Base-by-base conservation (phyloP, 345 rosid species). In the Psidium guajava region DNA sequence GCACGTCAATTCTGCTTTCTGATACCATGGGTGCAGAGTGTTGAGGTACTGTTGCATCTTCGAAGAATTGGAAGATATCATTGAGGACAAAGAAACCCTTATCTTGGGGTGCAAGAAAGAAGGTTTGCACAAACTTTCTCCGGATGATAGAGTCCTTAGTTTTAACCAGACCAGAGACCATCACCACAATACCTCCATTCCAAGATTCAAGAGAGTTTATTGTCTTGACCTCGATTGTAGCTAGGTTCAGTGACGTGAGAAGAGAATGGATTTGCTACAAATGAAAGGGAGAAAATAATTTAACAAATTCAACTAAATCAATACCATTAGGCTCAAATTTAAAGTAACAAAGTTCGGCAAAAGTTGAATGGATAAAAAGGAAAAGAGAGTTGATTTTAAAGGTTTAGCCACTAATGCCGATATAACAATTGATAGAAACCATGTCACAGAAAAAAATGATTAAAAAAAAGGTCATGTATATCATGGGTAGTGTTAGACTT, bases 21-120 rank as follows among this genome's bases (percentile, higher is more conserved):
- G 94, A 84, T 27, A 90, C 40, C 27, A 88, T 55, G 10, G 95
- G 87, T 84, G 92, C 90, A 12, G 96, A 93, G 86, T 90, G 93
- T 82, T 93, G 95, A 42, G 83, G 88, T 50, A 87, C 82, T 10
- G 88, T 61, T 75, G 85, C 96, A 10, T 94, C 98, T 9, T 92
- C 94, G 32, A 92, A 59, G 85, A 95, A 95, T 86, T 93, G 98
- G 87, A 97, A 96, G 87, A 96, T 91, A 92, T 97, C 99, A 85
- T 93, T 97, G 52, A 93, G 95, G 87, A 97, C 94, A 87, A 93
- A 97, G 86, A 91, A 96, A 82, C 99, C 99, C 90, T 93, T 95
- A 61, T 95, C 95, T 88, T 97, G 99, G 80, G 99, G 99, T 84
- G 99, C 99, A 20, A 97, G 97, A 84, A 97, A 96, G 86, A 97